Conservation (phyloP, 1,139 yeast species). For the Diutina mesorugosa region DNA sequence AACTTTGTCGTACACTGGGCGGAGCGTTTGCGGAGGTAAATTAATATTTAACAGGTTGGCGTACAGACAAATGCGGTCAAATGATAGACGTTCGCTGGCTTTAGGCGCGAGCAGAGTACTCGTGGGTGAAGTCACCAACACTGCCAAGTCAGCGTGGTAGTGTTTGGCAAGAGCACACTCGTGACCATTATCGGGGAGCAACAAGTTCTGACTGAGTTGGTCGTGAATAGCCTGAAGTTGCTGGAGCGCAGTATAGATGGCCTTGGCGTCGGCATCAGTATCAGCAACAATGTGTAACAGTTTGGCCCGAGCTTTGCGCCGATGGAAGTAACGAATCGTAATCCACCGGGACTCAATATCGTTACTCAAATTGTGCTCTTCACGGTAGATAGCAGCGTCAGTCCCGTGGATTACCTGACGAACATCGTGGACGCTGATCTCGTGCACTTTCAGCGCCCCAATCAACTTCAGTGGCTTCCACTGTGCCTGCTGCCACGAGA, state of each 20-base stretch:
- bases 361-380: constrained; percentile 62
- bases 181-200: constrained; percentile 11
- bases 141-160: background rate
- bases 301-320: constrained; percentile 42
- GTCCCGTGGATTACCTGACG: constrained; percentile 52
- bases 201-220: constrained; percentile 19
- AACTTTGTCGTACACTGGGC: constrained; percentile 18
- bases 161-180: background rate
- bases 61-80: constrained; percentile 55
- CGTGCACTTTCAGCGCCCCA: constrained; percentile 19
- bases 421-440: constrained; percentile 58
- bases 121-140: background rate
- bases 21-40: constrained; percentile 20
- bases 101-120: constrained; percentile 8
- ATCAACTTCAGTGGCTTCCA: constrained; percentile 11
- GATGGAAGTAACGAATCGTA: constrained; percentile 57
- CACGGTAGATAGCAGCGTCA: constrained; percentile 73
- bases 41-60: constrained; percentile 61
- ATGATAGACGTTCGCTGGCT: constrained; percentile 28
- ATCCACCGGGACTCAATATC: constrained; percentile 66
- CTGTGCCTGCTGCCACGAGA: constrained; percentile 16
- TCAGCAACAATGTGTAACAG: constrained; percentile 66
- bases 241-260: background rate
- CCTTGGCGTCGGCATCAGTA: constrained; percentile 38
- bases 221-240: constrained; percentile 12